A percentile compares a stretch with the other conserved stretches of the same genome.
These are phyloP conservation scores for Nannizzia gypsea DNA, from an alignment of 2,329 filamentous ascomycete genomes.

Conservation along the genomic window DNA sequence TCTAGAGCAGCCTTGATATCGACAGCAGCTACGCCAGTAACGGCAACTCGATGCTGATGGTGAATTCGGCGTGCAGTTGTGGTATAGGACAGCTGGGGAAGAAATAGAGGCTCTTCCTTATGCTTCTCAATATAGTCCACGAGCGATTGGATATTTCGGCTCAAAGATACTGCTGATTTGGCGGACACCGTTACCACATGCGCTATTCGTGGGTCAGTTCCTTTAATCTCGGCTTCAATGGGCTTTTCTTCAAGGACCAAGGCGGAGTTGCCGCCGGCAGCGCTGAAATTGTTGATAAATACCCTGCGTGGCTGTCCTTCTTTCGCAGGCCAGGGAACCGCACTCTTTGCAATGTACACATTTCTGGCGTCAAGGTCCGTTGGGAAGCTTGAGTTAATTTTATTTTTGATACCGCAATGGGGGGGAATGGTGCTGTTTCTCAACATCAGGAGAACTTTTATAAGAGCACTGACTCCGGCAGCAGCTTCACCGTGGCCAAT, in stretches of 20 bases:
- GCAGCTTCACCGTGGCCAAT: slow-evolving; percentile 30
- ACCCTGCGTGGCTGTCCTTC: slow-evolving; percentile 15
- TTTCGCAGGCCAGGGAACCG: slow-evolving; percentile 10
- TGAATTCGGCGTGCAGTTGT: slow-evolving; percentile 49
- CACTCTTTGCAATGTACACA: slow-evolving; percentile 11
- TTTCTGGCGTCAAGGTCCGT: slow-evolving; percentile 6
- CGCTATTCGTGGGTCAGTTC: slow-evolving; percentile 32
- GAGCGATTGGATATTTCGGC: slow-evolving; percentile 37
- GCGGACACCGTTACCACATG: slow-evolving; percentile 47
- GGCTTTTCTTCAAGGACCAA: slow-evolving; percentile 6
- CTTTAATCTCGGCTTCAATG: background rate
- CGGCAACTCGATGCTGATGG: slow-evolving; percentile 2
- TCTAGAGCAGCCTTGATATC: background rate
- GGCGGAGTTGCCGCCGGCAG: background rate
- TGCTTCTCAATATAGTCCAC: slow-evolving; percentile 41
- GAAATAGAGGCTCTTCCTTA: slow-evolving; percentile 22
- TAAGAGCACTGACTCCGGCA: slow-evolving; percentile 21
- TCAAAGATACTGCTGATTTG: background rate
- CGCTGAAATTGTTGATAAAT: background rate
- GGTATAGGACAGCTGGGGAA: slow-evolving; percentile 49
- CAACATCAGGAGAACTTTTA: slow-evolving; percentile 22
- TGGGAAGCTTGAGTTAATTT: background rate
- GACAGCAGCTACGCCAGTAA: background rate
- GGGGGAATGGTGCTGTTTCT: slow-evolving; percentile 20
- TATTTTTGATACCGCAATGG: slow-evolving; percentile 12